Conservation (phyloP, 2,329 filamentous ascomycete species). For the Fusarium denticulatum region DNA sequence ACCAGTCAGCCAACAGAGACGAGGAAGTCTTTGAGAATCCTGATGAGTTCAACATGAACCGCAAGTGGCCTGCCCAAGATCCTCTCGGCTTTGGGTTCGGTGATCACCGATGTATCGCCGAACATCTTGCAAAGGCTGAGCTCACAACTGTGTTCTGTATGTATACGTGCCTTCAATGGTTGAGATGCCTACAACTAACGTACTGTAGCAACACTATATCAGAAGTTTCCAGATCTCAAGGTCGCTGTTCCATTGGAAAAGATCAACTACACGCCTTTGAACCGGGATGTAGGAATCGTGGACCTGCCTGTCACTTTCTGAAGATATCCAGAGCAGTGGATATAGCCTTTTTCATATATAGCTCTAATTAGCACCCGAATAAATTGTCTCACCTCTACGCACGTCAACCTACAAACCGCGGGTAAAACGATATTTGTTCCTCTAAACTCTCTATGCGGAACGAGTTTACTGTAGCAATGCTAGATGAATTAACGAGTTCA, state of each 20-base stretch:
- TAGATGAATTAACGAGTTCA: neutral
- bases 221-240: constrained; percentile 8
- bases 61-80: constrained; percentile 44
- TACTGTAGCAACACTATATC: constrained; percentile 1
- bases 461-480: too few relatives aligned
- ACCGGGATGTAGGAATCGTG: constrained; percentile 15
- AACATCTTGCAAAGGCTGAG: constrained; percentile 50
- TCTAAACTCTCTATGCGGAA: too few relatives aligned
- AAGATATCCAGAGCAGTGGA: neutral
- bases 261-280: constrained; percentile 23
- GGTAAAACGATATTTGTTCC: fast-evolving
- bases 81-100: constrained; percentile 59
- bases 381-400: neutral
- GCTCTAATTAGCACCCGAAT: neutral
- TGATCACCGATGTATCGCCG: constrained; percentile 57
- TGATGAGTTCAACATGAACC: constrained; percentile 56
- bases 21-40: constrained; percentile 54
- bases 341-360: neutral
- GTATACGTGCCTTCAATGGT: neutral
- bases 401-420: fast-evolving
- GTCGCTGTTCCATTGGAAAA: constrained; percentile 9
- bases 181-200: fast-evolving
- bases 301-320: constrained; percentile 17
- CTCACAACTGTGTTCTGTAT: constrained; percentile 15
- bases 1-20: constrained; percentile 59